phyloP scores from a whole-genome alignment of 805 yeast species.

The Candida caryicola region DNA sequence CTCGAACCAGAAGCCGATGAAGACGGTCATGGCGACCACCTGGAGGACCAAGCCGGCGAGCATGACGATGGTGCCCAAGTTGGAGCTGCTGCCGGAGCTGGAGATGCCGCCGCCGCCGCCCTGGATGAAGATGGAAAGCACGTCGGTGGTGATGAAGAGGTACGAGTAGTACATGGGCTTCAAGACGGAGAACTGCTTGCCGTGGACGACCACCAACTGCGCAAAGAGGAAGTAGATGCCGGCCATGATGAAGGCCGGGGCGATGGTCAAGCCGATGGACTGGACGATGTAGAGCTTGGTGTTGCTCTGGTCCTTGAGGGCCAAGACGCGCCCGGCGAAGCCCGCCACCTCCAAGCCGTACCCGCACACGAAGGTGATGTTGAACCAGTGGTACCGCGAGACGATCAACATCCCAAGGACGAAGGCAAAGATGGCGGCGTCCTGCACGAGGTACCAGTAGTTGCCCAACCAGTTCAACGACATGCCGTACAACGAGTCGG shows the following conservation, averaged over 20 bases:
- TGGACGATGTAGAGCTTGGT: slow-evolving; percentile 7
- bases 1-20: slow-evolving; percentile 17
- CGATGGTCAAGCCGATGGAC: slow-evolving; percentile 9
- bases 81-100: slow-evolving; percentile 4
- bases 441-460: slow-evolving; percentile 13
- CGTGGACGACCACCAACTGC: slow-evolving; percentile 9
- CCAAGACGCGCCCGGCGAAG: slow-evolving; percentile 8
- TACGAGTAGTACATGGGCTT: slow-evolving; percentile 14
- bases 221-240: slow-evolving; percentile 13
- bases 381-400: slow-evolving; percentile 20
- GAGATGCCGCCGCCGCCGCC: slow-evolving; percentile 19
- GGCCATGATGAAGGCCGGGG: slow-evolving; percentile 15
- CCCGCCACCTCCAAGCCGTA: slow-evolving; percentile 10
- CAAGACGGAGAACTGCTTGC: slow-evolving; percentile 6
- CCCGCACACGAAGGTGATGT: slow-evolving; percentile 9
- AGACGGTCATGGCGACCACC: slow-evolving; percentile 19
- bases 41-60: slow-evolving; percentile 19
- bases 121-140: slow-evolving; percentile 16
- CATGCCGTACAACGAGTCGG: too few relatives aligned
- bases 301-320: slow-evolving; percentile 5
- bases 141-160: slow-evolving; percentile 12
- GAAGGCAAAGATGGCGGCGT: slow-evolving; percentile 9
- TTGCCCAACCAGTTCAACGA: slow-evolving; percentile 14
- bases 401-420: slow-evolving; percentile 12
- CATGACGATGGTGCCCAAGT: slow-evolving; percentile 18